phyloP scores from a whole-genome alignment of 805 yeast genomes.

The Metschnikowia colocasiae region DNA sequence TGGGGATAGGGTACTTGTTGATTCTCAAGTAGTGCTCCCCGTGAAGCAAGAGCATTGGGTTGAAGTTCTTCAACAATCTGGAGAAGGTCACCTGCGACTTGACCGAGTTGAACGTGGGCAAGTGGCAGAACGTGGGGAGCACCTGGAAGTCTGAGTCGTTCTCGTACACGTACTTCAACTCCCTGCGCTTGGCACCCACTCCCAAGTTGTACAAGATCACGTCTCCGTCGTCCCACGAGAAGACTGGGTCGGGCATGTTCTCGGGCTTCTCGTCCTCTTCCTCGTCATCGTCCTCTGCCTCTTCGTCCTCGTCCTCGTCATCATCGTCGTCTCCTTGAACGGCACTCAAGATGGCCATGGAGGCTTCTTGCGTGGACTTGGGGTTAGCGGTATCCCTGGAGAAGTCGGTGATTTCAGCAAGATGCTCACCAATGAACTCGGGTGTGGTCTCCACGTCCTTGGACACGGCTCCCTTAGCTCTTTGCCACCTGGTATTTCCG shows the following conservation, averaged over 20 bases:
- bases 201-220: slow-evolving; percentile 84
- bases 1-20: slow-evolving; percentile 73
- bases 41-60: slow-evolving; percentile 84
- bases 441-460: slow-evolving; percentile 52
- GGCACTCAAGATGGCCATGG: slow-evolving; percentile 70
- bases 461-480: slow-evolving; percentile 79
- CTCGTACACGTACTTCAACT: slow-evolving; percentile 78
- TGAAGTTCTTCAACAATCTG: slow-evolving; percentile 70
- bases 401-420: slow-evolving; percentile 68
- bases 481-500: slow-evolving; percentile 92
- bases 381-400: slow-evolving; percentile 49
- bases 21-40: slow-evolving; percentile 92
- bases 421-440: slow-evolving; percentile 67
- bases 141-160: slow-evolving; percentile 73
- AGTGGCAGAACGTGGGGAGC: slow-evolving; percentile 85
- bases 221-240: slow-evolving; percentile 61
- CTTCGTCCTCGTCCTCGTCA: slow-evolving; percentile 21
- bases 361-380: slow-evolving; percentile 67
- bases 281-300: slow-evolving; percentile 39
- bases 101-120: slow-evolving; percentile 72
- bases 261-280: slow-evolving; percentile 34
- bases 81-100: slow-evolving; percentile 55
- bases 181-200: slow-evolving; percentile 76
- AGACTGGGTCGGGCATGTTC: slow-evolving; percentile 44
- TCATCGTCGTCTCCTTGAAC: slow-evolving; percentile 50